These are phyloP conservation scores for Hygrophoropsis aurantiaca DNA, from an alignment of 768 basidiomycete species.

Conservation along the genomic window DNA sequence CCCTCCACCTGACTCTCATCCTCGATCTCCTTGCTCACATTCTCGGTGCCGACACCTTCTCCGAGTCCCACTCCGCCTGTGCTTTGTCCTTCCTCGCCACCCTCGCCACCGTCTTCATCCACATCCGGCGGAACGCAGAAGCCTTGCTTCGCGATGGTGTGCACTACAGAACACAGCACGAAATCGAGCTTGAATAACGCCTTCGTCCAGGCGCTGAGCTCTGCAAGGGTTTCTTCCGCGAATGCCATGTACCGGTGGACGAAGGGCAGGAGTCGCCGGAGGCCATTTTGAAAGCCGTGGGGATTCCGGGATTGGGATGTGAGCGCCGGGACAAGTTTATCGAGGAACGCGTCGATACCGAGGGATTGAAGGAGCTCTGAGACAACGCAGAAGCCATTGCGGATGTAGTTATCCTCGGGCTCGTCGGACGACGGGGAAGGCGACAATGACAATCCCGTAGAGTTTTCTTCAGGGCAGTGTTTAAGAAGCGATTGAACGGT, in stretches of 20 bases:
- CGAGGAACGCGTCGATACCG: constrained; percentile 42
- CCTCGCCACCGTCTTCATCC: constrained; percentile 52
- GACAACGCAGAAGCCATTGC: constrained; percentile 43
- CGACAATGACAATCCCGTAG: neutral
- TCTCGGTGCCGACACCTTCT: constrained; percentile 79
- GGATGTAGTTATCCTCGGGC: constrained; percentile 49
- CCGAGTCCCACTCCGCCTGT: constrained; percentile 85
- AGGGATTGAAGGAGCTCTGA: constrained; percentile 49
- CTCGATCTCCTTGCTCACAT: constrained; percentile 92
- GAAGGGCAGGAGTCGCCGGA: constrained; percentile 71
- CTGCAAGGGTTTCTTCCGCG: constrained; percentile 54
- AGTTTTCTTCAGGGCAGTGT: constrained; percentile 31
- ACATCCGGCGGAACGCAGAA: constrained; percentile 89
- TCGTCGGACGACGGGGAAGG: constrained; percentile 29
- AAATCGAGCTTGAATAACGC: constrained; percentile 83
- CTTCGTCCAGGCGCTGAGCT: constrained; percentile 65
- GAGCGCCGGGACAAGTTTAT: constrained; percentile 41
- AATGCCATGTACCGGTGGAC: constrained; percentile 60
- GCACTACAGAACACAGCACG: constrained; percentile 71
- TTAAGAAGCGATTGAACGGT: constrained; percentile 60
- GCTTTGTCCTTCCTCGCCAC: constrained; percentile 42
- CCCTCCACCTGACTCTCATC: constrained; percentile 98
- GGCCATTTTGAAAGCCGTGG: constrained; percentile 28
- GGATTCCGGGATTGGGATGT: constrained; percentile 35
- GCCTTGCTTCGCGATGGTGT: constrained; percentile 77